phyloP scores from a whole-genome alignment of 2,329 filamentous ascomycete species.

The Aspergillus sp. region DNA sequence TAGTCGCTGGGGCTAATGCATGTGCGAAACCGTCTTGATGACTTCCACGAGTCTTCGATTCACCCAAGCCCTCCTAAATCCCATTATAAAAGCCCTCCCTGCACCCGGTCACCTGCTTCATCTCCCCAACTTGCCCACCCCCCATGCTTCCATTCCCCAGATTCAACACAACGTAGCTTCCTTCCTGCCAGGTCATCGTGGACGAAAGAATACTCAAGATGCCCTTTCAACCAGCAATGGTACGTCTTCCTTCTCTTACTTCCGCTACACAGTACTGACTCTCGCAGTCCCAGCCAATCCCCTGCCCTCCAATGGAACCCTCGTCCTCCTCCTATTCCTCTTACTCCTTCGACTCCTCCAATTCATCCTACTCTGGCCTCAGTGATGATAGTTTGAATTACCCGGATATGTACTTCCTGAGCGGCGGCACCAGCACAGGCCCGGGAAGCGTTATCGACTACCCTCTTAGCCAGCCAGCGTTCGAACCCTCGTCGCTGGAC shows the following conservation, averaged over 20 bases:
- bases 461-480: slow-evolving; percentile 8
- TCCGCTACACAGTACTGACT: background rate
- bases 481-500: slow-evolving; percentile 15
- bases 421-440: background rate
- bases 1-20: slow-evolving; percentile 19
- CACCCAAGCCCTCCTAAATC: background rate
- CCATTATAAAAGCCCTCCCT: slow-evolving; percentile 10
- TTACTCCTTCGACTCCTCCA: slow-evolving; percentile 11
- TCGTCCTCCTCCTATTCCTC: slow-evolving; percentile 21
- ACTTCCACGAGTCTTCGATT: slow-evolving; percentile 12
- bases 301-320: slow-evolving; percentile 25
- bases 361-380: slow-evolving; percentile 19
- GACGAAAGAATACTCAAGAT: slow-evolving; percentile 7
- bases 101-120: slow-evolving; percentile 10
- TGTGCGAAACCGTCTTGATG: slow-evolving; percentile 17
- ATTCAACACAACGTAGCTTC: slow-evolving; percentile 1
- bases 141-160: slow-evolving; percentile 8
- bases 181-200: slow-evolving; percentile 7
- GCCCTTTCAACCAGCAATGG: slow-evolving; percentile 15
- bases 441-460: slow-evolving; percentile 7
- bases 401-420: slow-evolving; percentile 17
- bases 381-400: slow-evolving; percentile 21
- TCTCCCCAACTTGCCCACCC: slow-evolving; percentile 4
- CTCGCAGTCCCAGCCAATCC: slow-evolving; percentile 13
- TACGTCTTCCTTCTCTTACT: background rate